These are phyloP conservation scores for Oryza meridionalis DNA, from an alignment of 176 grass and related monocot species.

Conservation along the genomic window DNA sequence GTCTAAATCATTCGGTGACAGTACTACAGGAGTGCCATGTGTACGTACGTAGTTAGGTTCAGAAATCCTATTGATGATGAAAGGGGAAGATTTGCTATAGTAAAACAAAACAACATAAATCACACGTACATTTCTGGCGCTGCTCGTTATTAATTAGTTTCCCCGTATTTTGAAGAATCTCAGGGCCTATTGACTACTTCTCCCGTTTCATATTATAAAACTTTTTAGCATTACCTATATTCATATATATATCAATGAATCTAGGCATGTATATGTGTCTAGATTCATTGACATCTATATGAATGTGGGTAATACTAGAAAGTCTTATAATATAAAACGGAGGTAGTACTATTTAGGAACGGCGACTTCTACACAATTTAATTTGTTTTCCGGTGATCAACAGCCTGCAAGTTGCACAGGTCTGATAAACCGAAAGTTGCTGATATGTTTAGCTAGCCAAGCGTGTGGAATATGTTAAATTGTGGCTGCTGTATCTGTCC, in stretches of 20 bases:
- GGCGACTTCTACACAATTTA: background rate
- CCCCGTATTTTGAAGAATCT: background rate
- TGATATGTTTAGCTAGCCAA: slow-evolving; percentile 18
- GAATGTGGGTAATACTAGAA: no score
- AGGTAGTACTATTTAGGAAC: background rate
- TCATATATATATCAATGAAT: no score
- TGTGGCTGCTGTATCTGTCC: background rate
- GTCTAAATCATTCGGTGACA: slow-evolving; percentile 5
- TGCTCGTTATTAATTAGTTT: background rate
- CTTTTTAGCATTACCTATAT: no score
- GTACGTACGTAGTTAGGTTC: background rate
- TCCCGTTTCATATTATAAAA: no score
- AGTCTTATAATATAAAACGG: no score
- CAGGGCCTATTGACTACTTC: background rate
- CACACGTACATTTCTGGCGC: background rate
- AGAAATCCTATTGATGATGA: background rate
- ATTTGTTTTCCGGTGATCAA: background rate
- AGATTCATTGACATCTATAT: no score
- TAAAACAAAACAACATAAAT: background rate
- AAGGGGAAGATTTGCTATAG: background rate
- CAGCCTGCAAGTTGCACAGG: background rate
- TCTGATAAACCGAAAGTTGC: background rate
- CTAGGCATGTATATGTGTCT: no score
- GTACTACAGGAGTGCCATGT: background rate
- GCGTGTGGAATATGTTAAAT: slow-evolving; percentile 32